Conservation (phyloP, 1,284 basidiomycete species). For the Megacollybia platyphylla region DNA sequence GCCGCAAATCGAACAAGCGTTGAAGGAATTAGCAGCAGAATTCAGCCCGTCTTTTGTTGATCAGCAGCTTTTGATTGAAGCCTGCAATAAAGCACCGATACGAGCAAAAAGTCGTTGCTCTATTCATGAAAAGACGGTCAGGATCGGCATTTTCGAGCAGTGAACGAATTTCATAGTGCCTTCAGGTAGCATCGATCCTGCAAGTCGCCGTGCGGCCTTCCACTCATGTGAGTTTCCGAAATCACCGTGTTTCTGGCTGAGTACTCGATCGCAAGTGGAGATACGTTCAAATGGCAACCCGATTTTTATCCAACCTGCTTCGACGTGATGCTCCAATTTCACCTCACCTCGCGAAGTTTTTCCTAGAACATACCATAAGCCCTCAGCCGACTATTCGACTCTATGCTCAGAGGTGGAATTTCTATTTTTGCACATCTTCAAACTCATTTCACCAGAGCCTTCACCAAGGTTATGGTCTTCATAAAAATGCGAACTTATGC, state of each 20-base stretch:
- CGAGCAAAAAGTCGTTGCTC: constrained; percentile 30
- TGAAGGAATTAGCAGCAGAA: constrained; percentile 34
- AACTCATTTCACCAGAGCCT: constrained; percentile 33
- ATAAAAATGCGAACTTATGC: constrained; percentile 82
- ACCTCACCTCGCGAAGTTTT: constrained; percentile 56
- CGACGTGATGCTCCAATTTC: constrained; percentile 64
- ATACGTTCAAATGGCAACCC: constrained; percentile 71
- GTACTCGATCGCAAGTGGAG: constrained; percentile 55
- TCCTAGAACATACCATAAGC: constrained; percentile 58
- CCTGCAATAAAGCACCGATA: constrained; percentile 23
- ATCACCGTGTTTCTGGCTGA: constrained; percentile 1
- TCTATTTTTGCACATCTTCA: constrained; percentile 4
- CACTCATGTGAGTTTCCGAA: constrained; percentile 50
- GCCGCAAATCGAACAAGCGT: constrained; percentile 28
- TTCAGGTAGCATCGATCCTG: constrained; percentile 52
- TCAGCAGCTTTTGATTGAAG: constrained; percentile 26
- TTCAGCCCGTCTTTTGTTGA: constrained; percentile 32
- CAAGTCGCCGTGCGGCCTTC: constrained; percentile 51
- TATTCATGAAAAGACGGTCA: constrained; percentile 38
- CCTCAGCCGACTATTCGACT: constrained; percentile 74
- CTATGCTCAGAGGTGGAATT: constrained; percentile 41
- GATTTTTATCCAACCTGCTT: constrained; percentile 62
- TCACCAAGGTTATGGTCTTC: constrained; percentile 65
- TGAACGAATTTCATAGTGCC: constrained; percentile 3
- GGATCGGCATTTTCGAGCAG: constrained; percentile 5